Evolutionary conservation across 805 yeast genomes (phyloP), one percentile per base, ranked within the genome.

Genomic region (Pichia pseudocactophila): DNA sequence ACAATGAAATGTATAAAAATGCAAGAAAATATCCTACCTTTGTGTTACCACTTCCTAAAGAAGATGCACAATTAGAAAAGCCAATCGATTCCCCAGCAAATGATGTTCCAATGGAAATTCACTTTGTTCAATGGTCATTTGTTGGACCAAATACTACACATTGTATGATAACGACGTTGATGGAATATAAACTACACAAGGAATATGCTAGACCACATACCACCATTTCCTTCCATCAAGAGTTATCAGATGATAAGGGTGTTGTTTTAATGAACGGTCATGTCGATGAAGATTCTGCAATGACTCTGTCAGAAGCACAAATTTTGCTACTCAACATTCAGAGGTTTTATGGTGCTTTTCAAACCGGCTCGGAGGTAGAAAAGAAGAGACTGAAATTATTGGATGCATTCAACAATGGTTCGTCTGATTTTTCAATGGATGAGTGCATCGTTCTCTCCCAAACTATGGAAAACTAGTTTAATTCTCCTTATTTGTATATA

Each of bases 141-240:
- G 89, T 82, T 12, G 95, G 90, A 1, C 80, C 84, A 13, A 53
- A 77, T 34, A 89, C 97, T 2, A 70, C 85, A 1, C 96, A 92
- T 64, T 86, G 95, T 57, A 73, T 92, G 73, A 69, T 92, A 53
- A 92, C 98, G 2, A 79, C 96, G 0, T 71, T 92, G 49, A 89
- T 92, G 2, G 97, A 92, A 63, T 92, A 78, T 63, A 88, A 90
- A 61, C 71, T 88, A 25, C 96, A 90, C 57, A 77, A 76, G 43
- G 97, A 90, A 57, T 92, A 71, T 62, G 96, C 98, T 9, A 81
- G 86, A 57, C 97, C 98, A 1, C 97, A 92, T 61, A 87, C 97
- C 0, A 85, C 96, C 0, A 68, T 92, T 48, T 76, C 79, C 62
- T 83, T 90, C 69, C 97, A 90, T 64, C 76, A 80, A 35, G 96